Base-by-base conservation (phyloP, 768 basidiomycete species). In the Xerocomellus chrysenteron region DNA sequence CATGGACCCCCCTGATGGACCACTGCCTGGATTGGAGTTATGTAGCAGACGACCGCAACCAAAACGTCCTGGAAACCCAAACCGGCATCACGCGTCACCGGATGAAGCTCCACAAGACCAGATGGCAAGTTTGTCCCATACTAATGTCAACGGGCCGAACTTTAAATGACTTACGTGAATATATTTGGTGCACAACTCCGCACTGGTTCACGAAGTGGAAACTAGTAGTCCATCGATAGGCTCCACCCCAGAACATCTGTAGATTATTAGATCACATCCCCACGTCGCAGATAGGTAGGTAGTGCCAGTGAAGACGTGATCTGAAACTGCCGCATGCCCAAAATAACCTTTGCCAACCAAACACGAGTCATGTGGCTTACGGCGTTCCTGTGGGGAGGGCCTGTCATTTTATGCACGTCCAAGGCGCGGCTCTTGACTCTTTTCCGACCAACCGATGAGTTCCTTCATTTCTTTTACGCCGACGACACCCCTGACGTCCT, bases 391-490 rank as follows among this genome's bases (percentile, higher is more conserved):
- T 43, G 52, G 58, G 42, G 32, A 54, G 46, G 45, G 3, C 37
- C 30, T 53, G 56, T 55, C 56, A 47, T 28, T 32, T 54, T 51
- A 69, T 55, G 61, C 61, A 48, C 55, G 47, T 39, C 49, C 57
- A 37, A 50, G 49, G 54, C 40, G 62, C 64, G 60, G 52, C 40
- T 53, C 56, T 47, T 65, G 54, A 33, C 70, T 73, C 62, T 74
- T 75, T 57, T 69, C 56, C 24, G 68, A 62, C 88, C 89, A 90
- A 14, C 88, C 90, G 61, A 92, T 81, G 47, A 94, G 71, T 64
- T 84, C 78, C 58, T 88, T 80, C 88, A 96, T 95, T 61, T 78
- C 76, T 55, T 68, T 69, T 54, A 94, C 90, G 11, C 80, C 86
- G 30, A 93, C 75, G 21, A 87, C 82, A 42, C 90, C 92, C 50